Percentiles rank a stretch among this genome's conserved stretches.
Evolutionary conservation across 108 stramenopile species (phyloP).

Genomic region (Bacterosira constricta): DNA sequence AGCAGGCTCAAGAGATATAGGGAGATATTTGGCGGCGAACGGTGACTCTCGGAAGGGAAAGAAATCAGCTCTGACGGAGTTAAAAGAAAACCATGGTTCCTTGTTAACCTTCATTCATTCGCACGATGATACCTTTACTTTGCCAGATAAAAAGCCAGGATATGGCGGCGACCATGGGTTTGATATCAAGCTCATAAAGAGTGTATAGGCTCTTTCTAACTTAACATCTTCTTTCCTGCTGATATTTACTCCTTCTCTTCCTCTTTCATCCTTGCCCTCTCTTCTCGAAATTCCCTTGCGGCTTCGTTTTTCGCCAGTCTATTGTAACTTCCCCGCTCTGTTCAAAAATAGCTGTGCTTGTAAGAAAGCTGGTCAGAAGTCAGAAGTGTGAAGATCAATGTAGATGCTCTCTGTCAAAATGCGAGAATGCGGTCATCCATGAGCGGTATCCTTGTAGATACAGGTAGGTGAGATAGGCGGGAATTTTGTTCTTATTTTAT

Average conservation of each 20-base stretch:
- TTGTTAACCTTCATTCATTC: constrained; percentile 27
- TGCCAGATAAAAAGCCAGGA: constrained; percentile 23
- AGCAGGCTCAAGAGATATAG: constrained; percentile 75
- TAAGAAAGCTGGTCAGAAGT: too few species aligned
- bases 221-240: neutral
- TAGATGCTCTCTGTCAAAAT: too few species aligned
- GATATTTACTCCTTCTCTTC: neutral
- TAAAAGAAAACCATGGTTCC: constrained; percentile 52
- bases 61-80: constrained; percentile 47
- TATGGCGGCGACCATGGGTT: constrained; percentile 14
- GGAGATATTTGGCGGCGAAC: constrained; percentile 68
- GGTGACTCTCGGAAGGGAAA: constrained; percentile 32
- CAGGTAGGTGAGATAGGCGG: too few species aligned
- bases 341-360: too few species aligned
- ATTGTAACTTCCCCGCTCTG: too few species aligned
- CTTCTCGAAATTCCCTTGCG: too few species aligned
- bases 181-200: constrained; percentile 5
- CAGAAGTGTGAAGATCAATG: too few species aligned
- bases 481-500: too few species aligned
- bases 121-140: constrained; percentile 17
- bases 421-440: too few species aligned
- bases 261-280: constrained; percentile 5
- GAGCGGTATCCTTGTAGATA: too few species aligned
- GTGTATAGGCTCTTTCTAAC: neutral
- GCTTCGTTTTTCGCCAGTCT: too few species aligned